Conservation (phyloP, 352 stramenopile genomes). For the Phytophthora foliorum region DNA sequence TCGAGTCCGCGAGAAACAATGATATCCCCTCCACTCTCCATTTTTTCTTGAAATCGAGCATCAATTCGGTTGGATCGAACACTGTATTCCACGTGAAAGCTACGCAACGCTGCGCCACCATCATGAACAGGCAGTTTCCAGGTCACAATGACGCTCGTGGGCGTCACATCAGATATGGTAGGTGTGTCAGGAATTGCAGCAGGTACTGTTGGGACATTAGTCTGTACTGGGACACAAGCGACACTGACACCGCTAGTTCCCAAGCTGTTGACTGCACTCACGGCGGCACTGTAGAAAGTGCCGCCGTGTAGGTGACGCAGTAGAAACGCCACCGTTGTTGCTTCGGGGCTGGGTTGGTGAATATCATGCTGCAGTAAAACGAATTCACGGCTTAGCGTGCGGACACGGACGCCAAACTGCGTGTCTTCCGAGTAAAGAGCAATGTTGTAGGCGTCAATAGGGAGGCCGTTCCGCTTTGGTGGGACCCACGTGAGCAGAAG, state of each 20-base stretch:
- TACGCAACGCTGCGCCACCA: constrained; percentile 53
- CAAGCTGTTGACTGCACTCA: constrained; percentile 60
- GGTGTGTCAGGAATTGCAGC: constrained; percentile 44
- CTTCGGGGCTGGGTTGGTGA: constrained; percentile 6
- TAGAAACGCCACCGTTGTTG: constrained; percentile 11
- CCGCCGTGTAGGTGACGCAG: constrained; percentile 50
- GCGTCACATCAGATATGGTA: constrained; percentile 46
- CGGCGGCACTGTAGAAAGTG: constrained; percentile 57
- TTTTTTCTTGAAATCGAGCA: constrained; percentile 22
- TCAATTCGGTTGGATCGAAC: constrained; percentile 24
- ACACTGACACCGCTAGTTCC: constrained; percentile 51
- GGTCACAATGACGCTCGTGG: constrained; percentile 47
- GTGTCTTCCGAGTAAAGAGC: constrained; percentile 61
- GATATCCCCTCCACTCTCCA: constrained; percentile 52
- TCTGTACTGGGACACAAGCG: constrained; percentile 49
- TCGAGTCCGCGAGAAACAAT: constrained; percentile 43
- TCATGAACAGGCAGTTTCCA: constrained; percentile 62
- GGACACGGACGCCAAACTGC: constrained; percentile 66
- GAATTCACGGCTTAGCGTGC: constrained; percentile 52
- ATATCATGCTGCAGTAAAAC: constrained; percentile 34
- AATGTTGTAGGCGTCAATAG: constrained; percentile 58
- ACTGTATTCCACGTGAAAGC: constrained; percentile 68
- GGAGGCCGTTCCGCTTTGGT: constrained; percentile 62
- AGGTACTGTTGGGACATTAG: constrained; percentile 48
- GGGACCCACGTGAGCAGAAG: constrained; percentile 46